Base-by-base conservation (phyloP, 2,329 filamentous ascomycete genomes). In the Fusarium newnesense region DNA sequence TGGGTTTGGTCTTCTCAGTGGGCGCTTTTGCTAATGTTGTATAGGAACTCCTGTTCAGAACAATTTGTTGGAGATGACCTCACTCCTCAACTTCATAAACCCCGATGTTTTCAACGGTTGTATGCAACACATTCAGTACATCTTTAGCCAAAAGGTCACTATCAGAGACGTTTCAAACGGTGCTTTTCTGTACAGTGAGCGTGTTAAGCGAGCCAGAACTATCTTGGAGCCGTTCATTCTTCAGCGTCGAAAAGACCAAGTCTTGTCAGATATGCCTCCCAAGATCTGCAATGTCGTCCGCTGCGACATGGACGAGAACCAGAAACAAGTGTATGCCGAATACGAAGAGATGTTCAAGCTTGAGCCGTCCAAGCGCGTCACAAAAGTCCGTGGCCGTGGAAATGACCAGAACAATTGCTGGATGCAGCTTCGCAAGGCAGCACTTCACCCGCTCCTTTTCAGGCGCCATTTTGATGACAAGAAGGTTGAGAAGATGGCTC, bases 211-310 rank as follows among this genome's bases (percentile, higher is more conserved):
- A 49, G 96, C 96, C 5, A 91, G 95, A 61, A 94, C 93, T 1
- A 99, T 99, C 86, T 90, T 99, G 78, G 94, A 95, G 30, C 96
- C 96, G 0, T 99, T 99, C 79, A 96, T 99, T 60, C 85, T 99
- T 6, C 94, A 97, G 71, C 90, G 96, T 12, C 96, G 96, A 84
- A 99, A 99, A 84, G 90, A 94, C 54, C 95, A 98, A 78, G 95
- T 98, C 13, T 87, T 98, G n/a, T 85, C 85, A 52, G 93, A 96
- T 78, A 87, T 99, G 72, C 95, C 96, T 0, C 86, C 87, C 58
- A 98, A 98, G 84, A 90, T 89, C 16, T 90, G 91, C 67, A 90
- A 90, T 7, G 91, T 98, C 3, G 91, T 95, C 69, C 92, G 93
- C 78, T 98, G 96, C 81, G 90, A 93, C 9, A 90, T 98, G 85